Percentiles rank a stretch among this genome's conserved stretches.
Conservation (phyloP, 768 basidiomycete species). For the Xerocomus brunneocitrinus region DNA sequence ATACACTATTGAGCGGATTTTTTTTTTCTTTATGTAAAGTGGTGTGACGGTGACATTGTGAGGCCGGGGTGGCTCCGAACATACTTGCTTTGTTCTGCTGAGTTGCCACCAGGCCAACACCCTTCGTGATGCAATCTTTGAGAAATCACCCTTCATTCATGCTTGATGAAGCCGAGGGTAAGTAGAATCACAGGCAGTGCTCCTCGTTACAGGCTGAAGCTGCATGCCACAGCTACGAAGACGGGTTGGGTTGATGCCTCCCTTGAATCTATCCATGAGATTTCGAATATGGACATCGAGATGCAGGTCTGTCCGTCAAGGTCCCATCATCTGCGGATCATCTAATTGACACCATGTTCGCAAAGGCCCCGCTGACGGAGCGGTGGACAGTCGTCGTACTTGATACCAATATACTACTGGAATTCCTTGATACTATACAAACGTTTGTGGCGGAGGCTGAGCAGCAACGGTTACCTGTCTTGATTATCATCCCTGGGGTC, state of each 20-base stretch:
- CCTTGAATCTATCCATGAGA: slow-evolving; percentile 47
- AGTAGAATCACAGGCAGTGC: neutral
- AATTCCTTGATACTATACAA: slow-evolving; percentile 58
- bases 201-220: neutral
- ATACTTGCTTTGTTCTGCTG: neutral
- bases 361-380: slow-evolving; percentile 41
- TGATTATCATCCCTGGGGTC: slow-evolving; percentile 66
- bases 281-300: slow-evolving; percentile 65
- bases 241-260: slow-evolving; percentile 31
- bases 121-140: neutral
- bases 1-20: slow-evolving; percentile 11
- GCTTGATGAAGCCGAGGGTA: slow-evolving; percentile 6
- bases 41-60: neutral
- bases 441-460: slow-evolving; percentile 64
- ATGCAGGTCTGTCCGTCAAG: slow-evolving; percentile 53
- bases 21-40: neutral
- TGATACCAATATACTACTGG: slow-evolving; percentile 77
- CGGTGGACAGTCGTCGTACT: slow-evolving; percentile 51
- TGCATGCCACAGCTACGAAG: slow-evolving; percentile 6
- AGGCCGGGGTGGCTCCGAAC: too few relatives aligned
- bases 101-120: neutral
- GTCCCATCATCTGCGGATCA: neutral
- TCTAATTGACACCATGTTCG: neutral
- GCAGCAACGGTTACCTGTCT: slow-evolving; percentile 41
- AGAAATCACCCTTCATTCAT: neutral